Percentiles rank a stretch among this genome's conserved stretches.
phyloP scores from a whole-genome alignment of 805 yeast genomes.

The Wickerhamomyces hampshirensis region DNA sequence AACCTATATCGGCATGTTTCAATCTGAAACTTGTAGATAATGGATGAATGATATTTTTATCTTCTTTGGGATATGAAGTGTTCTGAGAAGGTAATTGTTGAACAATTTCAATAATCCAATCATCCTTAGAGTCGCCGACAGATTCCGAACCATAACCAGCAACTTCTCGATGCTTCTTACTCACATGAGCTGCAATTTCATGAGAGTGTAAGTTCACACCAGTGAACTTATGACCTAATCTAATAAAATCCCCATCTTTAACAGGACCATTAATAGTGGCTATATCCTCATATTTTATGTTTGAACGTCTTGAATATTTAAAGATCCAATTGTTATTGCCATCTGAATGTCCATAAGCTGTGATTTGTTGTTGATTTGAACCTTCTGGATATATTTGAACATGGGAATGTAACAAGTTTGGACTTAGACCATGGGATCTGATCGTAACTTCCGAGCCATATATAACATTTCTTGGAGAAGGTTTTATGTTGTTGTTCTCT shows the following conservation, averaged over 20 bases:
- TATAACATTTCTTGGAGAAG: constrained; percentile 63
- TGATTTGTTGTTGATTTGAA: constrained; percentile 89
- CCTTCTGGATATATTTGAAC: constrained; percentile 84
- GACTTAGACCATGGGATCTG: constrained; percentile 66
- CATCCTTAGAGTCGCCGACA: constrained; percentile 75
- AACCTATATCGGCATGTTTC: constrained; percentile 56
- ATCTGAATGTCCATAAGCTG: constrained; percentile 89
- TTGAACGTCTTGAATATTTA: constrained; percentile 48
- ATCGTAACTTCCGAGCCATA: constrained; percentile 45
- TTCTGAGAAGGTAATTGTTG: constrained; percentile 41
- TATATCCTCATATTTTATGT: constrained; percentile 3
- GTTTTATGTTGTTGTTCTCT: constrained; percentile 57
- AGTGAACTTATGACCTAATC: constrained; percentile 67
- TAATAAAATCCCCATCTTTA: constrained; percentile 58
- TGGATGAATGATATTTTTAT: constrained; percentile 61
- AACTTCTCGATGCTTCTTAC: constrained; percentile 69
- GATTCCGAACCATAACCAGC: constrained; percentile 77
- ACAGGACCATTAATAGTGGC: constrained; percentile 26
- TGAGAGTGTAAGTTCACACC: constrained; percentile 83
- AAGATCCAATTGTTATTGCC: constrained; percentile 78
- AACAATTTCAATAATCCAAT: constrained; percentile 86
- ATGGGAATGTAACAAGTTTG: constrained; percentile 85
- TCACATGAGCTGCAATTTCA: constrained; percentile 67
- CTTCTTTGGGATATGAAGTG: constrained; percentile 38
- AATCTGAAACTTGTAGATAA: constrained; percentile 69